Evolutionary conservation across 2,329 filamentous ascomycete genomes (phyloP).

Genomic region (Aureobasidium mangrovei): DNA sequence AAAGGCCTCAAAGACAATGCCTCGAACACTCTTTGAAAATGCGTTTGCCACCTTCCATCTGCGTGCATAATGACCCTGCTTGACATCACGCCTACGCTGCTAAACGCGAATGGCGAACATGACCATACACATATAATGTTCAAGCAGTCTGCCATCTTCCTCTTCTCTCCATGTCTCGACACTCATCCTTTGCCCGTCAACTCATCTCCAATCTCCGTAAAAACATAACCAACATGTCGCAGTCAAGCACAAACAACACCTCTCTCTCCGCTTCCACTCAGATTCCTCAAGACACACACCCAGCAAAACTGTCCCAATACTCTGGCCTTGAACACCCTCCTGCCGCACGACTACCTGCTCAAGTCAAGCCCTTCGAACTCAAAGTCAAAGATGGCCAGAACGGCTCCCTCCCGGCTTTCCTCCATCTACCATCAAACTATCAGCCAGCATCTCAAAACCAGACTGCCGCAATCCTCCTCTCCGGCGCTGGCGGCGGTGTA

Average conservation of each 20-base stretch:
- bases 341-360: background rate
- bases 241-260: conserved; percentile 1
- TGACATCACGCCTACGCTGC: conserved; percentile 5
- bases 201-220: background rate
- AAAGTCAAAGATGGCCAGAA: conserved; percentile 18
- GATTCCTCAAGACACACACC: background rate
- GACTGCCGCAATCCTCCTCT: conserved; percentile 34
- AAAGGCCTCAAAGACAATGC: too few relatives aligned
- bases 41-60: background rate
- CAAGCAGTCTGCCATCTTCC: background rate
- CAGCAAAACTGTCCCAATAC: conserved; percentile 14
- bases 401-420: conserved; percentile 18
- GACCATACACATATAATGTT: background rate
- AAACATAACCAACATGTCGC: conserved; percentile 7
- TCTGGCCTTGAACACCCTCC: conserved; percentile 15
- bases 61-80: background rate
- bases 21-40: background rate
- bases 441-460: conserved; percentile 20
- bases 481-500: conserved; percentile 32
- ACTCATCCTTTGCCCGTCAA: background rate
- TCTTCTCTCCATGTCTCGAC: background rate
- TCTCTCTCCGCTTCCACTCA: conserved; percentile 13
- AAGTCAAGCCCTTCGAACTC: conserved; percentile 16
- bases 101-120: background rate
- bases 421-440: conserved; percentile 17